Conservation (phyloP, 331 rosid species). For the Dryas integrifolia region DNA sequence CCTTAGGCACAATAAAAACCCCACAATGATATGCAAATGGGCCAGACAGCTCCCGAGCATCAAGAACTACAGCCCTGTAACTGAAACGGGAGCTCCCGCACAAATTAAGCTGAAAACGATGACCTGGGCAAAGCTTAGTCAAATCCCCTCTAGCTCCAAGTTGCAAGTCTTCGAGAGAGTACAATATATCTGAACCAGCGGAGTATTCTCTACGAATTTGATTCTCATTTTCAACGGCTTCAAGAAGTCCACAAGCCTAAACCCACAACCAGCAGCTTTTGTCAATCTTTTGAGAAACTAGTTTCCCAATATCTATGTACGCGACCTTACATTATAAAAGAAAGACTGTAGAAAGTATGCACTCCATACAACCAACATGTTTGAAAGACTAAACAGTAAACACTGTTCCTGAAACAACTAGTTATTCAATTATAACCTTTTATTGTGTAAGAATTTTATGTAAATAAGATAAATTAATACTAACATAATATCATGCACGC, state of each 20-base stretch:
- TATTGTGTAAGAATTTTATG: background rate
- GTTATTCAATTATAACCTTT: constrained; percentile 8
- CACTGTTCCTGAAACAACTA: background rate
- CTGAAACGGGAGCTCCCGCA: constrained; percentile 67
- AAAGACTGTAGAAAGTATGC: background rate
- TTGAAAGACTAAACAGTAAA: background rate
- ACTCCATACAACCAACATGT: constrained; percentile 12
- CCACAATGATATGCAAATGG: constrained; percentile 75
- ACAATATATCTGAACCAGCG: constrained; percentile 49
- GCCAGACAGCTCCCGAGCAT: constrained; percentile 62
- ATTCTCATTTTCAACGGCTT: constrained; percentile 75
- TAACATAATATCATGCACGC: background rate
- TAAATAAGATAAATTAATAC: background rate
- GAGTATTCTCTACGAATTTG: constrained; percentile 62
- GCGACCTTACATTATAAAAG: background rate
- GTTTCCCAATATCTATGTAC: background rate
- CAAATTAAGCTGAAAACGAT: constrained; percentile 65
- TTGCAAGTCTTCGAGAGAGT: constrained; percentile 72
- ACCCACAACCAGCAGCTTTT: constrained; percentile 22
- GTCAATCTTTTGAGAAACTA: constrained; percentile 29
- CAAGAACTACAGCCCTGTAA: constrained; percentile 77
- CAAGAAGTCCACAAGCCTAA: constrained; percentile 70
- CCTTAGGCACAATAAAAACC: constrained; percentile 95
- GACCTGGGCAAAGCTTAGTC: constrained; percentile 65
- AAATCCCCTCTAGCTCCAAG: constrained; percentile 66